Conservation (phyloP, 2,329 filamentous ascomycete genomes). For the Acrodontium crateriforme region DNA sequence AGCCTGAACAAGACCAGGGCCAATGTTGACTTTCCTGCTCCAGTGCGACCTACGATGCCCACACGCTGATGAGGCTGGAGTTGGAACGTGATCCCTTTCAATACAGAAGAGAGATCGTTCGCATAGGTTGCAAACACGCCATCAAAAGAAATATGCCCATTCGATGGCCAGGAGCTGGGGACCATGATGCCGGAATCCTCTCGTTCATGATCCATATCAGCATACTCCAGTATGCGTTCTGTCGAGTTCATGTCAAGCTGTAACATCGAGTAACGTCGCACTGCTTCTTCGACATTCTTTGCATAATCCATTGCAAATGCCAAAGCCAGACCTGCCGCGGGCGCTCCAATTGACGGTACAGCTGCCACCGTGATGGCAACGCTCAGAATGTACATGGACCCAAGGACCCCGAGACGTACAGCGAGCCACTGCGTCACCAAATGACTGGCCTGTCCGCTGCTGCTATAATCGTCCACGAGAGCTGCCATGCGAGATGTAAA, state of each 20-base stretch:
- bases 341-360: slow-evolving; percentile 78
- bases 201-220: slow-evolving; percentile 58
- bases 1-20: slow-evolving; percentile 5
- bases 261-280: slow-evolving; percentile 75
- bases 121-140: slow-evolving; percentile 77
- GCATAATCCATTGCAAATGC: slow-evolving; percentile 88
- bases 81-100: slow-evolving; percentile 66
- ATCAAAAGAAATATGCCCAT: slow-evolving; percentile 69
- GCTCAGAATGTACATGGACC: slow-evolving; percentile 77
- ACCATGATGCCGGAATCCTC: not conserved
- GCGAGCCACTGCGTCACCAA: slow-evolving; percentile 90
- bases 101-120: slow-evolving; percentile 65
- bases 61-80: slow-evolving; percentile 76
- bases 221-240: slow-evolving; percentile 87
- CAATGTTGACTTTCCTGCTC: slow-evolving; percentile 30
- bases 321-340: slow-evolving; percentile 77
- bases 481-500: slow-evolving; percentile 74
- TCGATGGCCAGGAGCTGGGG: slow-evolving; percentile 61
- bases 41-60: slow-evolving; percentile 82
- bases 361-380: slow-evolving; percentile 75
- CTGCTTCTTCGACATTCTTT: slow-evolving; percentile 84
- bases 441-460: slow-evolving; percentile 76
- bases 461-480: no score
- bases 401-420: slow-evolving; percentile 72
- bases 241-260: slow-evolving; percentile 98